Evolutionary conservation across 805 yeast genomes (phyloP).

Genomic region (Teunomyces pallodes): DNA sequence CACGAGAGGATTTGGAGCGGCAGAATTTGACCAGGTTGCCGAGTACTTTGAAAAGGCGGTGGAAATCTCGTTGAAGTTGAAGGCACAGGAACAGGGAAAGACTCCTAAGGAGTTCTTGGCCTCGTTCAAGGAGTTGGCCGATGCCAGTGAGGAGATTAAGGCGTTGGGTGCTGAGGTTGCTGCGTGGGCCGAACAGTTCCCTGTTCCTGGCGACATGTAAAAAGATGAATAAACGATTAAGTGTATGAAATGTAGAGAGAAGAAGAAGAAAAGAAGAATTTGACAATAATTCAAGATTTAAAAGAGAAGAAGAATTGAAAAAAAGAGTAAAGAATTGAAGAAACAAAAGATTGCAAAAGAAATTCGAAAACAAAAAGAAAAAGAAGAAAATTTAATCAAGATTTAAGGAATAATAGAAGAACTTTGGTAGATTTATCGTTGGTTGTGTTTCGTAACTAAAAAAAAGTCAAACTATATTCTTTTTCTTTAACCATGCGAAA

Average conservation of each 20-base stretch:
- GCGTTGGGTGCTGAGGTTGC: slow-evolving; percentile 63
- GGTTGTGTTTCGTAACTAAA: no score
- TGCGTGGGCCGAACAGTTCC: slow-evolving; percentile 70
- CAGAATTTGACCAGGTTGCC: slow-evolving; percentile 78
- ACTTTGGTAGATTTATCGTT: no score
- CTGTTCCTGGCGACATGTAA: slow-evolving; percentile 79
- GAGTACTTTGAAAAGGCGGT: slow-evolving; percentile 80
- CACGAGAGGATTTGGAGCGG: slow-evolving; percentile 91
- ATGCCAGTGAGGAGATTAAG: slow-evolving; percentile 58
- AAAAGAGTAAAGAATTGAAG: neutral
- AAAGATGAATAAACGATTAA: neutral
- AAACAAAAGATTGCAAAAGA: neutral
- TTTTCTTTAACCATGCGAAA: no score
- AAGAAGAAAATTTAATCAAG: no score
- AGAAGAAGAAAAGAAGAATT: neutral
- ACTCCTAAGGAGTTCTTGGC: slow-evolving; percentile 60
- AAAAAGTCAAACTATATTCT: no score
- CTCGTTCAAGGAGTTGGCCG: slow-evolving; percentile 70
- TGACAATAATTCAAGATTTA: no score
- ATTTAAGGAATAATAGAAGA: no score
- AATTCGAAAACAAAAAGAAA: neutral
- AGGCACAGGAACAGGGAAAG: slow-evolving; percentile 55
- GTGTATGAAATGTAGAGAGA: neutral
- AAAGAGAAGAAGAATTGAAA: no score
- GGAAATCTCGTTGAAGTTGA: slow-evolving; percentile 57